Evolutionary conservation across 2,329 filamentous ascomycete species (phyloP).

Genomic region (Tricladium varicosporioides): DNA sequence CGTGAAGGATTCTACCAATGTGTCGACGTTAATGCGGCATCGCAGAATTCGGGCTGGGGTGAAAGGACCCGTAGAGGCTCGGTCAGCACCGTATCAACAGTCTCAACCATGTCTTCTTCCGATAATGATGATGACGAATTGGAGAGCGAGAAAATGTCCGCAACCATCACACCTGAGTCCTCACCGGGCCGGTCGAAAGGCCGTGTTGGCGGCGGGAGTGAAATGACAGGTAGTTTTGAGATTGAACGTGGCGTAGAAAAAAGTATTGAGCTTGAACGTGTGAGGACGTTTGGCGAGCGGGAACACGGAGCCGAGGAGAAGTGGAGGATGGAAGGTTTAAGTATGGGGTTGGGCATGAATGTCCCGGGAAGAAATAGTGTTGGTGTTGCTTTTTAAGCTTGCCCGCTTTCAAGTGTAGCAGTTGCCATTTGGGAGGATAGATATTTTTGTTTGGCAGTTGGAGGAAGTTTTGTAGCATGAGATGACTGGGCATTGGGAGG

Average conservation of each 20-base stretch:
- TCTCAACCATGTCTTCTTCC: constrained; percentile 35
- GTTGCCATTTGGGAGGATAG: neutral
- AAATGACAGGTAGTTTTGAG: constrained; percentile 16
- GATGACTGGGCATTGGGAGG: neutral
- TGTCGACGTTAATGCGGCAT: constrained; percentile 35
- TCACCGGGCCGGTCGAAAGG: constrained; percentile 10
- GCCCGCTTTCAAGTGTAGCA: neutral
- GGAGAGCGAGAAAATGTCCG: constrained; percentile 34
- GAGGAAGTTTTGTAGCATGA: neutral
- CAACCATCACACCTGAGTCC: constrained; percentile 46
- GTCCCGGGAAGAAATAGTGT: constrained; percentile 38
- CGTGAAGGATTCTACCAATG: constrained; percentile 60
- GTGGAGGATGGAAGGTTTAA: constrained; percentile 37
- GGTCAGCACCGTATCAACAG: constrained; percentile 37
- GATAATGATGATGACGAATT: constrained; percentile 40
- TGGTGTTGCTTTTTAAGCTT: constrained; percentile 44
- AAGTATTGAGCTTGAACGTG: constrained; percentile 23
- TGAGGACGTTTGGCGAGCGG: constrained; percentile 27
- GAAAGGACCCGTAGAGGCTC: constrained; percentile 43
- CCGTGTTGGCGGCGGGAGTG: neutral
- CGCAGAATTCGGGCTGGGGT: constrained; percentile 24
- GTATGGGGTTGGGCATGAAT: constrained; percentile 20
- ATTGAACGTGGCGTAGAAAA: constrained; percentile 16
- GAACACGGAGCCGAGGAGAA: constrained; percentile 32
- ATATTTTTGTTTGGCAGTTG: neutral